phyloP scores from a whole-genome alignment of 257 asterid genomes.

The Linaria vulgaris region DNA sequence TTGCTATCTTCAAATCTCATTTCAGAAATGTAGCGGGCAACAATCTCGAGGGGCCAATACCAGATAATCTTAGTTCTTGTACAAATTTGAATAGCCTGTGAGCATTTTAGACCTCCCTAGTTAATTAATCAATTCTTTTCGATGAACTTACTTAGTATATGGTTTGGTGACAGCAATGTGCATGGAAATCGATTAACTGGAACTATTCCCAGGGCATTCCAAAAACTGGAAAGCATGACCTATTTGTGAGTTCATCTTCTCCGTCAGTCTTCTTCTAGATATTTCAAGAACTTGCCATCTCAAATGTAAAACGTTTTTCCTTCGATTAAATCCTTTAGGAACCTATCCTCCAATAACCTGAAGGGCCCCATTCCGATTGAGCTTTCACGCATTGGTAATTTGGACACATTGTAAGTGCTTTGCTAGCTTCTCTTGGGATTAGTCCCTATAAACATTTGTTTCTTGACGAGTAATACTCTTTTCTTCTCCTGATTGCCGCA shows the following conservation, averaged over 20 bases:
- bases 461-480: not conserved
- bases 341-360: slow-evolving; percentile 73
- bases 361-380: slow-evolving; percentile 87
- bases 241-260: slow-evolving; percentile 64
- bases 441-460: not conserved
- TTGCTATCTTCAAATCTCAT: not conserved
- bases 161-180: slow-evolving; percentile 56
- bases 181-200: slow-evolving; percentile 82
- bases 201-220: slow-evolving; percentile 72
- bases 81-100: slow-evolving; percentile 95
- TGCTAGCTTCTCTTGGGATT: not conserved
- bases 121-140: not conserved
- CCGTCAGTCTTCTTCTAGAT: not conserved
- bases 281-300: not conserved
- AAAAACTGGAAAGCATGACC: slow-evolving; percentile 89
- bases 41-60: slow-evolving; percentile 71
- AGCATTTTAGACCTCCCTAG: slow-evolving; percentile 26
- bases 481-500: slow-evolving; percentile 28
- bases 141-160: not conserved
- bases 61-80: slow-evolving; percentile 93
- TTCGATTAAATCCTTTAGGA: slow-evolving; percentile 39
- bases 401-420: slow-evolving; percentile 83
- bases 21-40: slow-evolving; percentile 94
- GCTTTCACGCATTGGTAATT: slow-evolving; percentile 84
- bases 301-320: not conserved